Percentiles rank a stretch among this genome's conserved stretches.
phyloP scores from a whole-genome alignment of 108 stramenopile species.

The Chaetoceros muelleri region DNA sequence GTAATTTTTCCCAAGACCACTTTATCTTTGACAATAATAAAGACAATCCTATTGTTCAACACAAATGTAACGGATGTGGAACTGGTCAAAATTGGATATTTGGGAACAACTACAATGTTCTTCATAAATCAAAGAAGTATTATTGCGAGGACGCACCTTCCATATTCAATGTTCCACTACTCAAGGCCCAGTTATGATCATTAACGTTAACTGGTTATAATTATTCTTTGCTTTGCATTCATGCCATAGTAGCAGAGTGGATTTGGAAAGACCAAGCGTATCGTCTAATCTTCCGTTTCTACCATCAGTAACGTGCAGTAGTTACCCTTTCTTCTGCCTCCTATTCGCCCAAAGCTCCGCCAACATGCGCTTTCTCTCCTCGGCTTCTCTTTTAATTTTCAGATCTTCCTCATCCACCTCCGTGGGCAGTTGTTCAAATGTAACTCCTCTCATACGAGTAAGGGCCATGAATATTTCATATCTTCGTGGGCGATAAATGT shows the following conservation, averaged over 20 bases:
- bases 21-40: background rate
- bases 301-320: background rate
- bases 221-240: no score
- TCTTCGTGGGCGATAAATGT: conserved; percentile 49
- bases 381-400: conserved; percentile 29
- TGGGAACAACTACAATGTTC: conserved; percentile 9
- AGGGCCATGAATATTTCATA: conserved; percentile 77
- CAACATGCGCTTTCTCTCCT: conserved; percentile 45
- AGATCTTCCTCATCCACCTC: conserved; percentile 30
- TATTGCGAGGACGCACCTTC: conserved; percentile 11
- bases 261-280: no score
- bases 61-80: conserved; percentile 11
- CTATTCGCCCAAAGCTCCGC: conserved; percentile 63
- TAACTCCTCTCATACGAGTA: conserved; percentile 62
- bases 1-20: background rate
- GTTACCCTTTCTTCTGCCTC: conserved; percentile 15
- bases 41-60: conserved; percentile 2
- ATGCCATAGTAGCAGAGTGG: no score
- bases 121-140: background rate
- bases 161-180: no score
- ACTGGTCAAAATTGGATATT: conserved; percentile 3
- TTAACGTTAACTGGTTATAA: no score
- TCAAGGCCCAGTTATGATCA: no score
- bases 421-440: conserved; percentile 49
- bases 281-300: no score